Percentiles rank a stretch among this genome's conserved stretches.
Evolutionary conservation across 139 green algal genomes (phyloP).

Genomic region (Zygnema circumcarinatum): DNA sequence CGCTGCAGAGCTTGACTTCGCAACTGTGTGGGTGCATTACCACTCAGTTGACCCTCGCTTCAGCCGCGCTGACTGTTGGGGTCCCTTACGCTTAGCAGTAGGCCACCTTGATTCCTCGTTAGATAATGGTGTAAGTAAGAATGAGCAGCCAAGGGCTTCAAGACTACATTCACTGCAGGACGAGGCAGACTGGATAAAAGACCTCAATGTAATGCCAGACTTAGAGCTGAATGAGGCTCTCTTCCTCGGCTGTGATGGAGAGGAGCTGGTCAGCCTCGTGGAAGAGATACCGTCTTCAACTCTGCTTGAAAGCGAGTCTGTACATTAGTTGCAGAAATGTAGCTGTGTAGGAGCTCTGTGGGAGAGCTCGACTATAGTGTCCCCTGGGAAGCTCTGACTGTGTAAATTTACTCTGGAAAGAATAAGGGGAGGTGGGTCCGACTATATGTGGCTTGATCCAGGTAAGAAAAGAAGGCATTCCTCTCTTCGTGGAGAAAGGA

Average conservation of each 20-base stretch:
- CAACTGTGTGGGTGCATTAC: constrained; percentile 35
- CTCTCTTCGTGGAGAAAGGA: no score
- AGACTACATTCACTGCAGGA: no score
- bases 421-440: no score
- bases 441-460: no score
- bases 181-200: not conserved
- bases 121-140: no score
- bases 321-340: not conserved
- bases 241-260: not conserved
- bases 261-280: not conserved
- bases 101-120: not conserved
- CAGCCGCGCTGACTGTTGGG: constrained; percentile 17
- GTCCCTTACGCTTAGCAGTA: not conserved
- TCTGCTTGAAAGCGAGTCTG: not conserved
- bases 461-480: no score
- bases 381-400: not conserved
- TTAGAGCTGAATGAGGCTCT: not conserved
- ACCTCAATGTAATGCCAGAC: not conserved
- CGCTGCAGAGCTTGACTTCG: constrained; percentile 26
- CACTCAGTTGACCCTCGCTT: constrained; percentile 6
- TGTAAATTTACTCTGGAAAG: not conserved
- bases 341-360: not conserved
- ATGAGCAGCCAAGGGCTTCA: no score
- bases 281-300: not conserved
- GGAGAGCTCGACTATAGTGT: not conserved